A percentile compares a stretch with the other conserved stretches of the same genome.
phyloP scores from a whole-genome alignment of 768 basidiomycete species.

The Tylopilus vinaceipallidus region DNA sequence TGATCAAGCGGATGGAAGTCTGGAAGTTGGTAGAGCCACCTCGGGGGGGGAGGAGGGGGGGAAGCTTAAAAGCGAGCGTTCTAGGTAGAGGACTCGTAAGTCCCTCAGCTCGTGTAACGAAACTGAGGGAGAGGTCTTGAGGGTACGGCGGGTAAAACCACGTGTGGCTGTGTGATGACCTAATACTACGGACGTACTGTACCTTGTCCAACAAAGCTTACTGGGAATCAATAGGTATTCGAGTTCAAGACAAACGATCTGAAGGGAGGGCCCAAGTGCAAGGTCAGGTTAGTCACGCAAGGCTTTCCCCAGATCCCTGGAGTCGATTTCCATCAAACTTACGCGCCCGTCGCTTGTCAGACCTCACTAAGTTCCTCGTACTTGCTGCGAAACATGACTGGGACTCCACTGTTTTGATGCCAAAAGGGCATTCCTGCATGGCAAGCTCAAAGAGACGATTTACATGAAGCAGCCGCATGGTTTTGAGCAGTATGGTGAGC shows the following conservation, averaged over 20 bases:
- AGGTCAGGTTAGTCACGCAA: neutral
- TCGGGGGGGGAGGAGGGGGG: rapidly evolving
- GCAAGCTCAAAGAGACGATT: conserved; percentile 17
- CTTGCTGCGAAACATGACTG: neutral
- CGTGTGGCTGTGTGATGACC: too few species aligned
- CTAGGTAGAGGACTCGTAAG: too few species aligned
- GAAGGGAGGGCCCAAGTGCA: neutral
- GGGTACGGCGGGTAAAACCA: too few species aligned
- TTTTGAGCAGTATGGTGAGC: conserved; percentile 16
- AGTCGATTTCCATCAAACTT: conserved; percentile 11
- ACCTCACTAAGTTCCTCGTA: neutral
- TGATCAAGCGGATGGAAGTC: conserved; percentile 8
- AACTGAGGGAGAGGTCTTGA: too few species aligned
- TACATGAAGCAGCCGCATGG: conserved; percentile 39
- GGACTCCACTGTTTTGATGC: conserved; percentile 8
- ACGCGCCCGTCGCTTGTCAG: conserved; percentile 14
- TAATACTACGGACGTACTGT: too few species aligned
- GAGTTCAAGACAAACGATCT: conserved; percentile 4
- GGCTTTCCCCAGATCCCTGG: conserved; percentile 3
- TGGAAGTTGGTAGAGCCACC: neutral
- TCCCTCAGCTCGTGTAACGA: too few species aligned
- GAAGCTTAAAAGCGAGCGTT: too few species aligned
- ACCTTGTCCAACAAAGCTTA: too few species aligned
- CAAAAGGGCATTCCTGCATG: conserved; percentile 1
- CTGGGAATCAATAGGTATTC: conserved; percentile 6